Base-by-base conservation (phyloP, 352 stramenopile genomes). In the Globisporangium canariense region DNA sequence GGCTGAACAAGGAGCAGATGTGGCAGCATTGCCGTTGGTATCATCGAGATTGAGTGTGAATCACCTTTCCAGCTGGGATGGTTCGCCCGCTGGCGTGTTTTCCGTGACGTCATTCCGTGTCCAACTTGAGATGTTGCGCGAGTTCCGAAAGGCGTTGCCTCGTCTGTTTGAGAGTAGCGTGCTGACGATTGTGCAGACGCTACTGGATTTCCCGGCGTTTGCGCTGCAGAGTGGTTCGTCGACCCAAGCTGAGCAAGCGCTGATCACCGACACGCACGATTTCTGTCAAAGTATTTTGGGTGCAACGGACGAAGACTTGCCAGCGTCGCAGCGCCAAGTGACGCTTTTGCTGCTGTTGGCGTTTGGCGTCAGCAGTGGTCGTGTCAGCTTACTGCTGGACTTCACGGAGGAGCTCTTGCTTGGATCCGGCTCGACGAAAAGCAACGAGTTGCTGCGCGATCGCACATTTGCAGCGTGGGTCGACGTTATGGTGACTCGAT, bases 61-160 rank as follows among this genome's bases (percentile, higher is more conserved):
- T 6, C 32, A 43, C 30, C 38, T 58, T 1, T 62, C 56, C 18
- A 72, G 75, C 49, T 73, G 52, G 8, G 59, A 63, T n/a, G 64
- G 71, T 7, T 68, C 74, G 1, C 58, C 67, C 0, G 59, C 60
- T 3, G 74, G 73, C 38, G 50, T 91, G 22, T 91, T 91, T 22
- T 73, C 71, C 0, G 67, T 89, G 4, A 64, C 64, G 0, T 87
- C 76, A 30, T 71, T 90, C n/a, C 79, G 81, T 8, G 66, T 92
- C 53, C 83, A 92, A 57, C 68, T 92, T 32, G 76, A 88, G 52
- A 88, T 90, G 76, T 64, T 92, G 43, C 79, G 71, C 1, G 77
- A 82, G 38, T 89, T 89, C 30, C 78, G 78, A 5, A 57, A 51
- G 3, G 47, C 68, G 9, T 78, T 66, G 59, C 72, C 81, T 32